phyloP scores from a whole-genome alignment of 345 rosid genomes.

The Sonneratia alba region DNA sequence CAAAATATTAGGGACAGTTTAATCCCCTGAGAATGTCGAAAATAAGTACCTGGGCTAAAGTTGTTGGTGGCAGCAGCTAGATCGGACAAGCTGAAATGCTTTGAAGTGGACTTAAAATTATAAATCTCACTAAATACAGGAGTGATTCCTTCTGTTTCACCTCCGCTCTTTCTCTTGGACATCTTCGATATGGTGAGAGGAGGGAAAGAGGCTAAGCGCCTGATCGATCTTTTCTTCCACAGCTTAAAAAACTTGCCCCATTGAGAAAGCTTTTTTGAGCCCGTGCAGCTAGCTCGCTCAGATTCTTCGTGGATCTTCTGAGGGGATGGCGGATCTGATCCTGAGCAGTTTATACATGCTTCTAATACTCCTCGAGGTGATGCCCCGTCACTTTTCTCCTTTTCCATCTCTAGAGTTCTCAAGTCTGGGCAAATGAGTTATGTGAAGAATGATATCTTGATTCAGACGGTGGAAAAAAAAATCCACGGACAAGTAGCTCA shows the following conservation, averaged over 20 bases:
- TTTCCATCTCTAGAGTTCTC: conserved; percentile 35
- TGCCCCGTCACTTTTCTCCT: conserved; percentile 30
- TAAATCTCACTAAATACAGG: conserved; percentile 41
- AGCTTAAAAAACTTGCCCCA: conserved; percentile 62
- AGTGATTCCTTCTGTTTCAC: conserved; percentile 21
- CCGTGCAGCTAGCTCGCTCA: conserved; percentile 10
- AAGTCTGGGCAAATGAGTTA: conserved; percentile 27
- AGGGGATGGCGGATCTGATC: not conserved
- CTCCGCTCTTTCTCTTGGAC: conserved; percentile 33
- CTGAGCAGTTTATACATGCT: conserved; percentile 29
- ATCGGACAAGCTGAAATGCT: conserved; percentile 47
- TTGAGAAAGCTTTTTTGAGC: conserved; percentile 28
- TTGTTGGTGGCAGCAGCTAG: conserved; percentile 60
- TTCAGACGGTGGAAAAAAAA: conserved; percentile 6
- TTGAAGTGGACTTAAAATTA: conserved; percentile 48
- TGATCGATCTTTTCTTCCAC: conserved; percentile 54
- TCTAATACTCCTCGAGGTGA: conserved; percentile 72
- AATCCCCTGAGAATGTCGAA: not conserved
- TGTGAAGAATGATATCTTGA: conserved; percentile 4
- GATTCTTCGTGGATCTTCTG: not conserved
- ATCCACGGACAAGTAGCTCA: conserved; percentile 11
- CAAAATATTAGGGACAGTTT: not conserved
- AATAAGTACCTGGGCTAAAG: conserved; percentile 45
- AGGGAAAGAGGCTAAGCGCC: conserved; percentile 40
- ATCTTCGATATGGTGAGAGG: conserved; percentile 26